phyloP scores from a whole-genome alignment of 129 eudicot genomes.

The Lonicera japonica region DNA sequence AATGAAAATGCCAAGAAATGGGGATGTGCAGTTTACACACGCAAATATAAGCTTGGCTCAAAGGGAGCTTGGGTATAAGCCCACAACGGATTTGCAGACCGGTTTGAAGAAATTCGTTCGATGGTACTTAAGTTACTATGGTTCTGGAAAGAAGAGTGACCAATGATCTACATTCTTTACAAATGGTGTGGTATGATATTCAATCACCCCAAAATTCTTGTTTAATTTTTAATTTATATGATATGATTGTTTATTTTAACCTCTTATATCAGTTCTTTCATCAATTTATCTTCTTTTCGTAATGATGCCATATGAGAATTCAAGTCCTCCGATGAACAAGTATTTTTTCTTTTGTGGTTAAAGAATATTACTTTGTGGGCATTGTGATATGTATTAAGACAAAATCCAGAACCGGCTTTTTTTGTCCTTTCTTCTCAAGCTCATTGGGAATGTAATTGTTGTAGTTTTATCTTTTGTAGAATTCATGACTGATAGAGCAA shows the following conservation, averaged over 20 bases:
- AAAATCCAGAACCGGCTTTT: slow-evolving; percentile 27
- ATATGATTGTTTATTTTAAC: background rate
- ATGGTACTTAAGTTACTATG: slow-evolving; percentile 78
- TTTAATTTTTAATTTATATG: too few species aligned
- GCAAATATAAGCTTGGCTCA: slow-evolving; percentile 72
- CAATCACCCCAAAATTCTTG: background rate
- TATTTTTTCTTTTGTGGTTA: background rate
- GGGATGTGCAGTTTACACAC: slow-evolving; percentile 79
- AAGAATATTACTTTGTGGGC: slow-evolving; percentile 7
- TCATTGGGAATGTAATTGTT: slow-evolving; percentile 33
- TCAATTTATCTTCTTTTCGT: slow-evolving; percentile 41
- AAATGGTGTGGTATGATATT: slow-evolving; percentile 18
- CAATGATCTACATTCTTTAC: slow-evolving; percentile 33
- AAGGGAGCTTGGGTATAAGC: slow-evolving; percentile 72
- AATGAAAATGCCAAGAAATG: slow-evolving; percentile 76
- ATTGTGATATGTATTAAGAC: slow-evolving; percentile 45
- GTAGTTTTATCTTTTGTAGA: slow-evolving; percentile 53
- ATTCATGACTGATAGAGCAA: slow-evolving; percentile 35
- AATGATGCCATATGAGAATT: slow-evolving; percentile 34
- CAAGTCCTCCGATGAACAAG: slow-evolving; percentile 30
- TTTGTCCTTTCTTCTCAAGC: background rate
- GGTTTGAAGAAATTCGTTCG: slow-evolving; percentile 82
- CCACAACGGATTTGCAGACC: slow-evolving; percentile 72
- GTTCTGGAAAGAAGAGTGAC: slow-evolving; percentile 47
- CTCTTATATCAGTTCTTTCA: slow-evolving; percentile 30